phyloP scores from a whole-genome alignment of 768 basidiomycete genomes.

The Podaxis rugospora region DNA sequence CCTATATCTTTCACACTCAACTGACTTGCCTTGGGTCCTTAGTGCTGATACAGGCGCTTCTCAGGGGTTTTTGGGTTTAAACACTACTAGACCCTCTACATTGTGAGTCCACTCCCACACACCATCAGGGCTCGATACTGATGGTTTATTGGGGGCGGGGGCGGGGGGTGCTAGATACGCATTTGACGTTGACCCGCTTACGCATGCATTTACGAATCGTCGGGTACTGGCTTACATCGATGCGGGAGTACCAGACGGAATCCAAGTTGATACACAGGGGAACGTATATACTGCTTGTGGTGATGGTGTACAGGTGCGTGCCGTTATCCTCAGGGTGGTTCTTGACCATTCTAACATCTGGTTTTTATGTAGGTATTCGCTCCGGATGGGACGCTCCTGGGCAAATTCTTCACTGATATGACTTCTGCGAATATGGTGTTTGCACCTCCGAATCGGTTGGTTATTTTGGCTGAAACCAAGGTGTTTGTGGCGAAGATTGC shows the following conservation, averaged over 20 bases:
- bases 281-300: constrained; percentile 67
- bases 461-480: constrained; percentile 44
- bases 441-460: constrained; percentile 34
- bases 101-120: constrained; percentile 40
- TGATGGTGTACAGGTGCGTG: constrained; percentile 58
- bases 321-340: constrained; percentile 5
- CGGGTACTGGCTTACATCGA: constrained; percentile 66
- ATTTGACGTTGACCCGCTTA: constrained; percentile 58
- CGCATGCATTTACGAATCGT: constrained; percentile 49
- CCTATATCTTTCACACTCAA: not conserved
- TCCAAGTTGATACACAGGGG: constrained; percentile 58
- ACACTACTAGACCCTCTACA: constrained; percentile 60
- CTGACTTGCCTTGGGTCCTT: not conserved
- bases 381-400: constrained; percentile 47
- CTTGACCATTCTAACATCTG: not conserved
- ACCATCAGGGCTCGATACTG: not conserved
- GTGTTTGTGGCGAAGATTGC: constrained; percentile 44
- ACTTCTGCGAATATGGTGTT: constrained; percentile 44
- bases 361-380: constrained; percentile 11
- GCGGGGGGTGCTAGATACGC: constrained; percentile 42
- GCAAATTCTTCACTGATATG: constrained; percentile 56
- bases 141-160: not conserved
- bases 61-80: constrained; percentile 40
- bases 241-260: constrained; percentile 62
- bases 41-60: constrained; percentile 51